Evolutionary conservation across 176 grass and related monocot genomes (phyloP), one percentile per base, ranked within the genome.

Genomic region (Ampelocalamus luodianensis): DNA sequence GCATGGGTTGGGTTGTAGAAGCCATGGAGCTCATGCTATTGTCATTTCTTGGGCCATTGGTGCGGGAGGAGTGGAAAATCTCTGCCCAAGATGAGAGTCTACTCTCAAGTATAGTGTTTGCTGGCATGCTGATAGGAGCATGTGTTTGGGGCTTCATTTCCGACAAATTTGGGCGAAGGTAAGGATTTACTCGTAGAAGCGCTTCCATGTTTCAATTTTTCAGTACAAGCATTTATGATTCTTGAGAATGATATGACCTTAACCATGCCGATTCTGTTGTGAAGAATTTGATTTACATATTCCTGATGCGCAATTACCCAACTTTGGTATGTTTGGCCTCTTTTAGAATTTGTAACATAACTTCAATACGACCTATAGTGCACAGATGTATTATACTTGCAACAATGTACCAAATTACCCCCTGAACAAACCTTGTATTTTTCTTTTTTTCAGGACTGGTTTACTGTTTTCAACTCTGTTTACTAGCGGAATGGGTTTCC

Each of bases 21-120:
- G 71, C 95, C 64, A 94, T 97, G 95, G 92, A 97, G 81, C 18
- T 97, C 34, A 97, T 94, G 90, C 86, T 97, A 0, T 75, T 97
- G 70, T 97, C 95, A 1, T 97, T 97, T 91, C 75, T 97, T 29
- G 95, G 92, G 13, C 92, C 95, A 44, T 76, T 86, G 55, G 62
- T 94, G 54, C 65, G 85, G 63, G 62, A 83, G 26, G 90, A 94
- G 66, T 97, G 95, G 95, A 83, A 85, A 2, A 53, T 97, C 58
- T 91, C 95, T 81, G 36, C 79, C 4, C 42, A 81, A 61, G 67
- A 91, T 60, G 92, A 94, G 77, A 91, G 90, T 59, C 71, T 97
- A 24, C 83, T 97, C 13, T 91, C 95, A 68, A 94, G 92, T 89
- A 86, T 91, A 17, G 95, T 97, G 54, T 97, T 97, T 74, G 84